Conservation (phyloP, 352 stramenopile species). For the Globisporangium heterothallicum region DNA sequence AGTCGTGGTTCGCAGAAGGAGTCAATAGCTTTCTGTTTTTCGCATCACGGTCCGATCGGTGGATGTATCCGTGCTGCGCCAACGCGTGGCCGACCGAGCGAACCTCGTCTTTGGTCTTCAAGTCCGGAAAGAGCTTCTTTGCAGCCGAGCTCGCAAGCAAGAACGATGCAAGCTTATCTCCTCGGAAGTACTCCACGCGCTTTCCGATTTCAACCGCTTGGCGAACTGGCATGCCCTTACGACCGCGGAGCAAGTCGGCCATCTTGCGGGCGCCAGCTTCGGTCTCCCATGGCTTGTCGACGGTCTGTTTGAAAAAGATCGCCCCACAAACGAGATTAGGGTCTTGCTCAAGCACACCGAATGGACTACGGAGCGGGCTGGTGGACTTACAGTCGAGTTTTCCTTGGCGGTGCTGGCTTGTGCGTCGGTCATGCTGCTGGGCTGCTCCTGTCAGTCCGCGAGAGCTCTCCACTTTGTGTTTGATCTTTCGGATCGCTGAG, state of each 20-base stretch:
- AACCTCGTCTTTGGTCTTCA: conserved; percentile 75
- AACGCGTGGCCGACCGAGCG: conserved; percentile 68
- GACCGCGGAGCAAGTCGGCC: conserved; percentile 75
- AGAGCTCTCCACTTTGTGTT: conserved; percentile 11
- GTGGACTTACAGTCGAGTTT: too few relatives aligned
- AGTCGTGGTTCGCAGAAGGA: conserved; percentile 85
- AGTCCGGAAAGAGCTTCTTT: conserved; percentile 83
- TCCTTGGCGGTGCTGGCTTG: conserved; percentile 6
- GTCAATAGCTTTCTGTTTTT: conserved; percentile 87
- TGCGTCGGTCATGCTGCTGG: conserved; percentile 10
- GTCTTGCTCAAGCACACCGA: too few relatives aligned
- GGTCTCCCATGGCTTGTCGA: conserved; percentile 63
- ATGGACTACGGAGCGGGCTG: too few relatives aligned
- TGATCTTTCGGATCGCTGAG: conserved; percentile 2
- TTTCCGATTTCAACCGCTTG: conserved; percentile 89
- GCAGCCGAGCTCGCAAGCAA: conserved; percentile 65
- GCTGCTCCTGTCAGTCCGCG: conserved; percentile 1
- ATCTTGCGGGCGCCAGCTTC: conserved; percentile 76
- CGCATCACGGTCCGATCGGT: conserved; percentile 79
- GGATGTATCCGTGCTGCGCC: conserved; percentile 79
- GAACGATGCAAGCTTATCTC: conserved; percentile 86
- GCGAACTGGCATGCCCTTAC: conserved; percentile 84
- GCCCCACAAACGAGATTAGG: too few relatives aligned
- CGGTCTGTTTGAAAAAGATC: conserved; percentile 20
- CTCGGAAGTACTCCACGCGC: conserved; percentile 90